Conservation (phyloP, 495 filamentous ascomycete genomes). For the Talaromyces proteolyticus region DNA sequence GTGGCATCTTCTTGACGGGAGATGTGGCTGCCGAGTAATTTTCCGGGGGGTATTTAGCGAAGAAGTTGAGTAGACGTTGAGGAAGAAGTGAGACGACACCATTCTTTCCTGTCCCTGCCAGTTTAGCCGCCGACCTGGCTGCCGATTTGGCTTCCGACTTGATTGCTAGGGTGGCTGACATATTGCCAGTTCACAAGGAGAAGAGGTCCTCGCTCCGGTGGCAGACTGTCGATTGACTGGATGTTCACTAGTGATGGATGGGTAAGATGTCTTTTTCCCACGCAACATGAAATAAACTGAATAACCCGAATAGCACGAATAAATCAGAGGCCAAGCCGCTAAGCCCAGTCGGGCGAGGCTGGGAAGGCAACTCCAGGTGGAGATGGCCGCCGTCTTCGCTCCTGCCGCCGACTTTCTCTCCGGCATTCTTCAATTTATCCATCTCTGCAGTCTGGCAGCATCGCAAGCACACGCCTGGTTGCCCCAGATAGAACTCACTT, state of each 20-base stretch:
- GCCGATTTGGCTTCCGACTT: neutral
- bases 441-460: no score
- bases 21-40: conserved; percentile 33
- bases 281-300: neutral
- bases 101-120: neutral
- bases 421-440: neutral
- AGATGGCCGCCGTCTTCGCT: neutral
- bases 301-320: no score
- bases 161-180: neutral
- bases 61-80: conserved; percentile 73
- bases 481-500: no score
- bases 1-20: conserved; percentile 29
- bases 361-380: neutral
- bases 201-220: no score
- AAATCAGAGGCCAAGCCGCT: neutral
- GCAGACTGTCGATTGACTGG: no score
- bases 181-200: neutral
- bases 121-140: neutral
- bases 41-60: conserved; percentile 78
- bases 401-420: neutral
- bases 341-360: neutral
- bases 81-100: conserved; percentile 36
- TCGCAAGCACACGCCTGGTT: neutral
- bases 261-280: neutral
- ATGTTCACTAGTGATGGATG: no score